phyloP scores from a whole-genome alignment of 1,139 yeast genomes.

The Yamadazyma pseudoaaseri region DNA sequence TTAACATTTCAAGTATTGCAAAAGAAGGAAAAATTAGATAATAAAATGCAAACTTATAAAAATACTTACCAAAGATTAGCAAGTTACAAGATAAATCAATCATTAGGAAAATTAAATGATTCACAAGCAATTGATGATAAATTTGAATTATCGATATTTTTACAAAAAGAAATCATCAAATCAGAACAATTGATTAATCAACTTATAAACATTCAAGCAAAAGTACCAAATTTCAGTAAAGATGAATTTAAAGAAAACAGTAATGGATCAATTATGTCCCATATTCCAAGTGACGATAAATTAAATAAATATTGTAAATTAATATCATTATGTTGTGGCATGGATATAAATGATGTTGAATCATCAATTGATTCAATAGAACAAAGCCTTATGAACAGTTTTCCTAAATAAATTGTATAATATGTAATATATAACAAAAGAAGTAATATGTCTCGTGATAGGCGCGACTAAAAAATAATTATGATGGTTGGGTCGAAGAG shows the following conservation, averaged over 20 bases:
- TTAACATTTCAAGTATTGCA: constrained; percentile 37
- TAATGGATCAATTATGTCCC: constrained; percentile 21
- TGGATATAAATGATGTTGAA: constrained; percentile 43
- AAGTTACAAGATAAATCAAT: constrained; percentile 2
- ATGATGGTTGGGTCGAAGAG: neutral
- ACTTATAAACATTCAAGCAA: constrained; percentile 21
- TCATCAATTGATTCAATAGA: constrained; percentile 44
- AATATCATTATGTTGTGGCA: constrained; percentile 46
- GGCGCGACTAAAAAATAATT: too few species aligned
- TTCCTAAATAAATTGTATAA: constrained; percentile 9
- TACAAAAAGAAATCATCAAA: constrained; percentile 24
- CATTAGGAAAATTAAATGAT: neutral
- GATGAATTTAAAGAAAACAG: constrained; percentile 18
- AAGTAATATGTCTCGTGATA: too few species aligned
- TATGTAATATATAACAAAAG: constrained; percentile 11
- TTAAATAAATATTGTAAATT: constrained; percentile 43
- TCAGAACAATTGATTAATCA: constrained; percentile 18
- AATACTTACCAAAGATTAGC: constrained; percentile 13
- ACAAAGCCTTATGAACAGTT: constrained; percentile 26
- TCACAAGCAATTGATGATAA: constrained; percentile 10
- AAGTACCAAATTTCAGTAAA: constrained; percentile 20
- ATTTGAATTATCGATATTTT: constrained; percentile 19
- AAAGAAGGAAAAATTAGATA: constrained; percentile 30
- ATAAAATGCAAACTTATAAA: constrained; percentile 17
- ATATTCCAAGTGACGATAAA: constrained; percentile 33